A percentile compares a stretch with the other conserved stretches of the same genome.
phyloP scores from a whole-genome alignment of 345 rosid genomes.

The Atalantia buxifolia region DNA sequence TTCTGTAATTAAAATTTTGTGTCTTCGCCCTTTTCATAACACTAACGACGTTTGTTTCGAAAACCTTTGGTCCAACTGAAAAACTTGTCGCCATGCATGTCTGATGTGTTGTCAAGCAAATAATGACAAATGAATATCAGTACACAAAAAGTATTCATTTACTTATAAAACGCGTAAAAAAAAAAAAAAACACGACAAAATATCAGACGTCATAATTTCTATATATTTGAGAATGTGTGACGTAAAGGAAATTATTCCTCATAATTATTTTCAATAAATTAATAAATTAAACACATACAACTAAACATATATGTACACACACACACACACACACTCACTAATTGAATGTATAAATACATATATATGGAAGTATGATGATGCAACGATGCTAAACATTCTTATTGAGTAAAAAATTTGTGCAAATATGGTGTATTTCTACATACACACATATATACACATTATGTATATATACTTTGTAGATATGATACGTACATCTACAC shows the following conservation, averaged over 20 bases:
- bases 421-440: not conserved
- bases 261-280: not conserved
- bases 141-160: not conserved
- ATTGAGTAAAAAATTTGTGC: too few species aligned
- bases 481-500: not conserved
- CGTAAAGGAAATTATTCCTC: not conserved
- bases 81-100: slow-evolving; percentile 13
- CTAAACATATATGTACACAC: not conserved
- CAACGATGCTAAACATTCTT: not conserved
- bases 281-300: not conserved
- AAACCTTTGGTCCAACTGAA: not conserved
- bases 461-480: not conserved
- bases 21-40: not conserved
- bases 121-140: not conserved
- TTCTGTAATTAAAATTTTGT: not conserved
- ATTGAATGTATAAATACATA: not conserved
- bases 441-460: not conserved
- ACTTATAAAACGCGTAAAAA: not conserved
- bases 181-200: not conserved
- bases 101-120: slow-evolving; percentile 11
- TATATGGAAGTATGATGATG: not conserved
- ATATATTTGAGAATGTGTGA: not conserved
- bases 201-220: not conserved
- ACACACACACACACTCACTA: too few species aligned
- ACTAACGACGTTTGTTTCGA: not conserved